Conservation (phyloP, 306 rosid genomes). For the Canavalia ensiformis region DNA sequence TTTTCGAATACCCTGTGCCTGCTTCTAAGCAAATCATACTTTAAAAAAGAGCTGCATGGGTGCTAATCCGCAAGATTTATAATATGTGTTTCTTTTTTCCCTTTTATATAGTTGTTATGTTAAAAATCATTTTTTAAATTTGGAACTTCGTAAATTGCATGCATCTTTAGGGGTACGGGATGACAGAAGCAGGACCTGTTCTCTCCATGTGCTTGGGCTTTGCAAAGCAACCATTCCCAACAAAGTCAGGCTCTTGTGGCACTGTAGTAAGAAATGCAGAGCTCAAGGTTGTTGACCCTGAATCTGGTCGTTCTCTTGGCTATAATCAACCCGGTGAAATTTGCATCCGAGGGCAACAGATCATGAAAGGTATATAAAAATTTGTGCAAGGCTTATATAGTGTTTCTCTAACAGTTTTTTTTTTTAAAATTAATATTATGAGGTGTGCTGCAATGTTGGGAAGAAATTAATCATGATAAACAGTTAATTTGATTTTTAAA, state of each 20-base stretch:
- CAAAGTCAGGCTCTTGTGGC: slow-evolving; percentile 87
- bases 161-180: slow-evolving; percentile 77
- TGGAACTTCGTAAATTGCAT: neutral
- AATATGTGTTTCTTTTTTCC: too few species aligned
- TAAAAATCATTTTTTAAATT: neutral
- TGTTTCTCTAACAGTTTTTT: neutral
- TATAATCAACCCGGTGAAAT: slow-evolving; percentile 84
- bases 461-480: too few species aligned
- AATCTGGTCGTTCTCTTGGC: slow-evolving; percentile 70
- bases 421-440: neutral
- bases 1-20: too few species aligned
- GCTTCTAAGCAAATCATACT: neutral
- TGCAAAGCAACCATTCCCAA: slow-evolving; percentile 72
- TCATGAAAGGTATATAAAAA: slow-evolving; percentile 73
- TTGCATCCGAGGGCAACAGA: slow-evolving; percentile 81
- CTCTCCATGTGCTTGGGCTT: slow-evolving; percentile 76
- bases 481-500: too few species aligned
- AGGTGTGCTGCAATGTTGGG: too few species aligned
- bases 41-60: neutral
- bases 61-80: neutral
- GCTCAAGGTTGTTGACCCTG: slow-evolving; percentile 76
- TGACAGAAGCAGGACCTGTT: slow-evolving; percentile 98
- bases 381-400: neutral
- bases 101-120: neutral
- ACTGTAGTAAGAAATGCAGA: slow-evolving; percentile 83